Percentiles rank a stretch among this genome's conserved stretches.
These are phyloP conservation scores for Xylaria sp. DNA, from an alignment of 2,329 filamentous ascomycete genomes.

Conservation along the genomic window DNA sequence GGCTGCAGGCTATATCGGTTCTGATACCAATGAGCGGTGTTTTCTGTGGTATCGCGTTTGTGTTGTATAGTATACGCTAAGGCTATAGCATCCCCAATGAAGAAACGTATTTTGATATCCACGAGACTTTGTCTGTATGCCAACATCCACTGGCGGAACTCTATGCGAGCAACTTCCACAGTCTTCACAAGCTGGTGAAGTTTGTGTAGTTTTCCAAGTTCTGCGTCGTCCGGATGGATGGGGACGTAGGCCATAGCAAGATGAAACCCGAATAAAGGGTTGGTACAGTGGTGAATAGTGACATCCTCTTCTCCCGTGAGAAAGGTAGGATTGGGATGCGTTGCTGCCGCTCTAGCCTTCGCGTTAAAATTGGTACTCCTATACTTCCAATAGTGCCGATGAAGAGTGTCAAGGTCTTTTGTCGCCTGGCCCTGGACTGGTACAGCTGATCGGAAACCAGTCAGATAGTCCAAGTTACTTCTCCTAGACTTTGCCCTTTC, in stretches of 20 bases:
- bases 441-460: conserved; percentile 21
- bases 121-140: conserved; percentile 51
- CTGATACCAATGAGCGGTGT: conserved; percentile 56
- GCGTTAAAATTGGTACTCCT: conserved; percentile 41
- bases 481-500: not conserved
- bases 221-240: conserved; percentile 41
- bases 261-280: conserved; percentile 67
- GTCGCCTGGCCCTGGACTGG: conserved; percentile 47
- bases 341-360: conserved; percentile 23
- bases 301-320: conserved; percentile 47
- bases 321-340: conserved; percentile 58
- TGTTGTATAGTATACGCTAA: conserved; percentile 64
- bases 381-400: conserved; percentile 50
- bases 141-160: conserved; percentile 59
- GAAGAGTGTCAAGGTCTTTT: conserved; percentile 40
- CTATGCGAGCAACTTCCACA: conserved; percentile 51
- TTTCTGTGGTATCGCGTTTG: conserved; percentile 43
- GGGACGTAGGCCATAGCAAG: conserved; percentile 58
- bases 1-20: conserved; percentile 51
- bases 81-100: conserved; percentile 59
- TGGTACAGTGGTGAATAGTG: conserved; percentile 58
- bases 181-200: conserved; percentile 29
- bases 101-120: conserved; percentile 57
- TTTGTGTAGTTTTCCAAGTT: not conserved
- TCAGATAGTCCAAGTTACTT: not conserved